These are phyloP conservation scores for Arxiozyma bovina DNA, from an alignment of 1,139 yeast species.

Conservation along the genomic window DNA sequence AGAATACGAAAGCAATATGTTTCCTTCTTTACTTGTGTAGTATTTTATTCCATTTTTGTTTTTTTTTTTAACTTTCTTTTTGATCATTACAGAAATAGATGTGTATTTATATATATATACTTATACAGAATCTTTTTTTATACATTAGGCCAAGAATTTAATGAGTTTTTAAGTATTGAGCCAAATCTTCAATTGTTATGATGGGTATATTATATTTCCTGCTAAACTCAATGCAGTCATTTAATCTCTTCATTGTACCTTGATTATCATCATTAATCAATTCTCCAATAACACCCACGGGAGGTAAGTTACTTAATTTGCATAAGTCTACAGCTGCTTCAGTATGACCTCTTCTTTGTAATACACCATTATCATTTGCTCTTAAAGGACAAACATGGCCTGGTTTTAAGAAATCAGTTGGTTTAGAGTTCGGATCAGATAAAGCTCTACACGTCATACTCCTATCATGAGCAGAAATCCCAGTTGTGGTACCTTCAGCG, in stretches of 20 bases:
- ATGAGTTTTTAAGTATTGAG: constrained; percentile 38
- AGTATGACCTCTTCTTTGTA: constrained; percentile 88
- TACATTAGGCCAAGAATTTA: neutral
- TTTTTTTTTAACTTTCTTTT: no score
- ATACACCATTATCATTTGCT: constrained; percentile 79
- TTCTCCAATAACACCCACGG: constrained; percentile 91
- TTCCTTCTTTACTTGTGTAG: no score
- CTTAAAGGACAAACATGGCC: constrained; percentile 92
- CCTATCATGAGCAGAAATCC: constrained; percentile 91
- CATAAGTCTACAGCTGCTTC: constrained; percentile 94
- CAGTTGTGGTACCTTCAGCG: constrained; percentile 87
- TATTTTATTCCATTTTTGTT: no score
- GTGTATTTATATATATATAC: neutral
- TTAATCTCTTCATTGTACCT: constrained; percentile 91
- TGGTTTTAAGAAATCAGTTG: constrained; percentile 73
- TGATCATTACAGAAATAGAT: neutral
- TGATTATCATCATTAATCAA: constrained; percentile 88
- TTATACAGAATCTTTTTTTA: no score
- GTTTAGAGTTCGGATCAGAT: constrained; percentile 50
- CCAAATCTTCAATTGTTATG: constrained; percentile 73
- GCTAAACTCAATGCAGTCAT: constrained; percentile 72
- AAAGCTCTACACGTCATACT: constrained; percentile 70
- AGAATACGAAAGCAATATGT: no score
- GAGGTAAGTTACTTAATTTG: constrained; percentile 63
- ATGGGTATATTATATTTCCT: constrained; percentile 55